Base-by-base conservation (phyloP, 202 grass and related monocot species). In the Hordeum pubiflorum region DNA sequence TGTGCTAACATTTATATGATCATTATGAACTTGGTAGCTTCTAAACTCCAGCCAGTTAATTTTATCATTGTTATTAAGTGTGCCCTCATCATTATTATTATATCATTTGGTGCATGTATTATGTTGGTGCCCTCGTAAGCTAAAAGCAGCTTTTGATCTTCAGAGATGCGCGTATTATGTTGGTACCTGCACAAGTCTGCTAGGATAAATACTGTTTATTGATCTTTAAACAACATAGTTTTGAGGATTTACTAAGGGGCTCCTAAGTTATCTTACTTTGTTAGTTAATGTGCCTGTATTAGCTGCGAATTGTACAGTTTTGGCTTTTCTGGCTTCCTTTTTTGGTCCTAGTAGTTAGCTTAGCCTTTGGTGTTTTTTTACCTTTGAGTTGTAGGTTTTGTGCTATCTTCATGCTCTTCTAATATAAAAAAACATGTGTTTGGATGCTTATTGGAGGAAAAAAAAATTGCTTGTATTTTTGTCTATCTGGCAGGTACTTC, bases 21-120 rank as follows among this genome's bases (percentile, higher is more conserved):
- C 54, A 60, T n/a, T 57, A 68, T 39, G 32, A 58, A 57, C 31
- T 80, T 9, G 31, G 50, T 68, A 68, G 62, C 63, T 68, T 50
- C 23, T 72, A 50, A 44, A 72, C 12, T 46, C 4, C 14, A 68
- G 2, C 18, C 6, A 17, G 15, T 70, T 39, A 57, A 61, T 80
- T 27, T 43, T 24, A 18, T 68, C 34, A 63, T 70, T 58, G 38
- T 70, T 58, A 32, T 27, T 56, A 8, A 21, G 26, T 63, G 14
- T 70, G 46, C 15, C 10, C 3, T 31, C 60, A 79, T 23, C 41
- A 66, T 43, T 62, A 12, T 13, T 7, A 29, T 50, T 66, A 17
- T 26, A 17, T 26, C 21, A 81, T 44, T 41, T 81, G 63, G 50
- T 58, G 33, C 65, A 41, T 71, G 34, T 81, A 71, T 70, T 70